Base-by-base conservation (phyloP, 768 basidiomycete genomes). In the Lactifluus piperatus region DNA sequence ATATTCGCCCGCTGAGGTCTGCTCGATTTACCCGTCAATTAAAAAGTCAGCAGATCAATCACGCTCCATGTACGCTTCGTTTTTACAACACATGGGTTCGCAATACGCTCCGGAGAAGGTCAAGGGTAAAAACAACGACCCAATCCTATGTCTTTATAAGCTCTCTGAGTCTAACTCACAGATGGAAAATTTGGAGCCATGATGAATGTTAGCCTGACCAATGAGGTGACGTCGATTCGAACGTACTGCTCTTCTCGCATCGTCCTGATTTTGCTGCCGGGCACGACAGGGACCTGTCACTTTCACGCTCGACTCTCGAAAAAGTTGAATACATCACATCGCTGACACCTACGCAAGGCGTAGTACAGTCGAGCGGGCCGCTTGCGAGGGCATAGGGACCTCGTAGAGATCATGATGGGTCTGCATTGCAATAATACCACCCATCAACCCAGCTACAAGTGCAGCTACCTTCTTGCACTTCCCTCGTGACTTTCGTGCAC, bases 171-270 rank as follows among this genome's bases (percentile, higher is more conserved):
- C 59, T 32, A 52, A 20, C 26, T 52, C 36, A 57, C 61, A 94
- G 94, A 97, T 70, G 94, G 94, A n/a, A 78, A 76, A 64, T 97
- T 97, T 68, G 93, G 93, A 32, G 94, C 93, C 5, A 95, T 95
- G 94, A 97, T 97, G 94, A 81, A 84, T 57, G 91, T 97, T 53
- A 81, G 76, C 62, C 72, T 95, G 56, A 86, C 80, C 22, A 97
- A 97, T 69, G 94, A 97, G 75, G 92, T 90, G 54, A 70, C 41
- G 76, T 66, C 41, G 18, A 47, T 52, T 43, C 24, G 1, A 24
- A 49, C 57, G 50, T 27, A 22, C 29, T 32, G 13, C 52, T 20
- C n/a, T 53, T 22, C 56, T 55, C 62, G 48, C 50, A 56, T 58
- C 50, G 34, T 50, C 36, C 54, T 62, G 51, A 54, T 59, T 4